Evolutionary conservation across 495 filamentous ascomycete genomes (phyloP), one percentile per base, ranked within the genome.

Genomic region (Podospora australis): DNA sequence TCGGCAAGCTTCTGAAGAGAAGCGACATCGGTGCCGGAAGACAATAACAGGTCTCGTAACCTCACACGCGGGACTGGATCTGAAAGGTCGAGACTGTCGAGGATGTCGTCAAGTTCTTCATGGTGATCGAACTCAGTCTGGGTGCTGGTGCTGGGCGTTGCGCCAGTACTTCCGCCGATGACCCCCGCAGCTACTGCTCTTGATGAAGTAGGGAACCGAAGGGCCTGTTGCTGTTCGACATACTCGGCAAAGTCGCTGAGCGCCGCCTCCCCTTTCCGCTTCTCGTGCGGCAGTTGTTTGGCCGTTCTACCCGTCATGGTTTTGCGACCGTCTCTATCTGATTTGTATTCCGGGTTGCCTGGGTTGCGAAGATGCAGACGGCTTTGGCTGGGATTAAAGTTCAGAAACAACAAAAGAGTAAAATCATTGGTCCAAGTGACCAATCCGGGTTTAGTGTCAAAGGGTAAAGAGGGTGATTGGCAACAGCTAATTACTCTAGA

Each of bases 191-290:
- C 26, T 9, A 63, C 43, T 25, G 32, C 41, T 42, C 69, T 70
- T 29, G 64, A 61, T 29, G 64, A 61, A 13, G 52, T 56, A 30
- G 78, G 66, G 64, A 78, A 72, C 19, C 81, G 70, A 55, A 83
- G 62, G 3, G 79, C 77, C 65, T 96, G 91, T 64, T 98, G 89
- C 67, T 90, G 83, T 65, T 96, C 90, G 49, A 95, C 94, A 56
- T 95, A 97, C 65, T 97, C 92, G 63, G 94, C 89, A 61, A 98
- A 98, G 55, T 96, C 92, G 74, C 86, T 91, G 49, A 98, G 75
- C 16, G 92, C 92, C 45, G 86, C 77, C 69, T 96, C 89, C 53
- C 90, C 90, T 75, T 87, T 83, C 59, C 86, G 83, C 57, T 86
- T 78, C 67, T 95, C 89, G 56, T 88, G 82, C 6, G 77, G 71